phyloP scores from a whole-genome alignment of 2,329 filamentous ascomycete genomes.

The Neopestalotiopsis sp. region DNA sequence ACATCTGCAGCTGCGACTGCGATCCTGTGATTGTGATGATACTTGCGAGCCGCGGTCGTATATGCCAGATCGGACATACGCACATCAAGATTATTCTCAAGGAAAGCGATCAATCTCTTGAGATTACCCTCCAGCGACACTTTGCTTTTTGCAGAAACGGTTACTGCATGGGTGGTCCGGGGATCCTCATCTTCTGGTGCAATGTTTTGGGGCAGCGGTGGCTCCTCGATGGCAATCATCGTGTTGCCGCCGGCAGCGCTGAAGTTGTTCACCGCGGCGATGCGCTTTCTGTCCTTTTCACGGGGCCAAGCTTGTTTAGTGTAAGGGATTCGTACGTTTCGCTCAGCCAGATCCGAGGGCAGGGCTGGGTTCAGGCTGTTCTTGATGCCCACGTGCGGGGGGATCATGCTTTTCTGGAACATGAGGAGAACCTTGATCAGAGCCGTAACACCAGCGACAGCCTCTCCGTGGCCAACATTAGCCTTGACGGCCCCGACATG shows the following conservation, averaged over 20 bases:
- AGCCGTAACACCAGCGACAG: constrained; percentile 41
- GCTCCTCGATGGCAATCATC: constrained; percentile 54
- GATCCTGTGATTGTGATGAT: constrained; percentile 38
- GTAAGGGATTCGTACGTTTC: constrained; percentile 45
- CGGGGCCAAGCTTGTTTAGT: constrained; percentile 40
- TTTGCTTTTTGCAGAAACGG: constrained; percentile 50
- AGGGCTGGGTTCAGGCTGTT: constrained; percentile 49
- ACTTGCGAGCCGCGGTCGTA: constrained; percentile 55
- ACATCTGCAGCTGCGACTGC: constrained; percentile 29
- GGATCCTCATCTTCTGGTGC: constrained; percentile 35
- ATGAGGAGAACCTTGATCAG: constrained; percentile 52
- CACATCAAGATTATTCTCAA: constrained; percentile 43
- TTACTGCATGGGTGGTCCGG: constrained; percentile 46
- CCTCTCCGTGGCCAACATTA: constrained; percentile 53
- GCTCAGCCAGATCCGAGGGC: constrained; percentile 43
- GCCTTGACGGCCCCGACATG: constrained; percentile 53
- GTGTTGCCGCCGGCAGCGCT: constrained; percentile 64
- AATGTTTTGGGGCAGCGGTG: constrained; percentile 31
- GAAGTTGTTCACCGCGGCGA: constrained; percentile 53
- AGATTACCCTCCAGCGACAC: constrained; percentile 49
- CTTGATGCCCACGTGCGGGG: constrained; percentile 54
- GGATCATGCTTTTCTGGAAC: constrained; percentile 45
- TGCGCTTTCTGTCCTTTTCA: constrained; percentile 20
- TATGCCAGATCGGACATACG: constrained; percentile 54
- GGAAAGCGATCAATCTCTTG: constrained; percentile 43